phyloP scores from a whole-genome alignment of 176 grass and related monocot species.

The Oryza australiensis region DNA sequence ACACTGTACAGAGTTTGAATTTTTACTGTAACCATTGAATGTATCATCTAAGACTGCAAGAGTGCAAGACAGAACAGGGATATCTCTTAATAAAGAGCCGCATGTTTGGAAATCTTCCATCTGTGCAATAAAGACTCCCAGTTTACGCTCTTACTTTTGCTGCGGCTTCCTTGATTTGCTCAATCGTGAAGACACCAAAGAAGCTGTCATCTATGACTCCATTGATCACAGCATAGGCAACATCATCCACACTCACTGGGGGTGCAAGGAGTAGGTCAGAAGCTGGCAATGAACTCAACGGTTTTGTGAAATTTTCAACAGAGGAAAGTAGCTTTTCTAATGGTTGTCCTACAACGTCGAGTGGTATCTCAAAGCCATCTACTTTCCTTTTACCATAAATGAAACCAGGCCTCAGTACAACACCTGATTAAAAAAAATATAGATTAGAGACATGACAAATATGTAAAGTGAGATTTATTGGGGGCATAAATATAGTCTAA shows the following conservation, averaged over 20 bases:
- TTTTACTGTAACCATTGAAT: neutral
- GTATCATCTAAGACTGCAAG: slow-evolving; percentile 25
- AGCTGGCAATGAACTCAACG: slow-evolving; percentile 73
- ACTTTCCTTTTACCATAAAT: slow-evolving; percentile 94
- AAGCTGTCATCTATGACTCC: slow-evolving; percentile 68
- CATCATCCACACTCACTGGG: slow-evolving; percentile 90
- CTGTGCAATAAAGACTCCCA: neutral
- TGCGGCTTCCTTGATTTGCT: slow-evolving; percentile 88
- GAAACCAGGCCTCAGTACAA: slow-evolving; percentile 88
- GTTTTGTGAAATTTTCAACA: slow-evolving; percentile 74
- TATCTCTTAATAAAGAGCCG: slow-evolving; percentile 1
- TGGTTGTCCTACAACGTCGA: slow-evolving; percentile 72
- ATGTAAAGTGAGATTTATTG: neutral
- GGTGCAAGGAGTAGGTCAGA: slow-evolving; percentile 78
- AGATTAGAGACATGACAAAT: neutral
- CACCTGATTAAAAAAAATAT: slow-evolving; percentile 46
- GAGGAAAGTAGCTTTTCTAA: slow-evolving; percentile 67
- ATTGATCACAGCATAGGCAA: slow-evolving; percentile 76
- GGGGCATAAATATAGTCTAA: slow-evolving; percentile 28
- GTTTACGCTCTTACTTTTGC: slow-evolving; percentile 52
- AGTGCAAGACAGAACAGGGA: neutral
- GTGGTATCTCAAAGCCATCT: slow-evolving; percentile 80
- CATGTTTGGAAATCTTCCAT: neutral
- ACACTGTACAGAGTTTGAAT: neutral
- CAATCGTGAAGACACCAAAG: slow-evolving; percentile 85